Conservation (phyloP, 495 filamentous ascomycete species). For the Talaromyces stipitatus region DNA sequence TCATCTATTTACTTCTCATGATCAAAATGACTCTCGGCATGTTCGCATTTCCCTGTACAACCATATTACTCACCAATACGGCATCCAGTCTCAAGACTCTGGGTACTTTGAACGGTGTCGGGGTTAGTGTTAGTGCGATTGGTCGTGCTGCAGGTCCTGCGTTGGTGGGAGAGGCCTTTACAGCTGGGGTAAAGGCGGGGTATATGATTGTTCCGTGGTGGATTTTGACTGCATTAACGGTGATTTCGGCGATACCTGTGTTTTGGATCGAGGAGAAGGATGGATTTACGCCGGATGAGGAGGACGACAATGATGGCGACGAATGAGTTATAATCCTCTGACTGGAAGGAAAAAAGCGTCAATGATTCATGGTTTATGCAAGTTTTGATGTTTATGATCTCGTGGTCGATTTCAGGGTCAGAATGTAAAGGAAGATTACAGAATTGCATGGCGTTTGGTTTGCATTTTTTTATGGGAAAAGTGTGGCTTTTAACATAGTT, state of each 20-base stretch:
- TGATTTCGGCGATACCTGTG: constrained; percentile 56
- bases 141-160: constrained; percentile 75
- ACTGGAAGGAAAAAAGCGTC: background rate
- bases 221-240: constrained; percentile 51
- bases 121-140: constrained; percentile 68
- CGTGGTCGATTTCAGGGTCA: background rate
- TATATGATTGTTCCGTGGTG: constrained; percentile 77
- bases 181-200: constrained; percentile 59
- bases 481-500: background rate
- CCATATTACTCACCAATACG: constrained; percentile 86
- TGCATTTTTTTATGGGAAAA: background rate
- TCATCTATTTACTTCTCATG: constrained; percentile 50
- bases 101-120: constrained; percentile 85
- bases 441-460: background rate
- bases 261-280: constrained; percentile 70
- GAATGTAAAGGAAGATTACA: background rate
- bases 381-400: too few species aligned
- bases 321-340: background rate
- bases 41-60: constrained; percentile 79
- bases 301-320: constrained; percentile 27
- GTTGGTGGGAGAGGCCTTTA: constrained; percentile 55
- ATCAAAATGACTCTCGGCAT: constrained; percentile 63
- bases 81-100: constrained; percentile 65
- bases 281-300: constrained; percentile 47
- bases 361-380: too few species aligned